Evolutionary conservation across 345 rosid genomes (phyloP).

Genomic region (Hypericum androsaemum): DNA sequence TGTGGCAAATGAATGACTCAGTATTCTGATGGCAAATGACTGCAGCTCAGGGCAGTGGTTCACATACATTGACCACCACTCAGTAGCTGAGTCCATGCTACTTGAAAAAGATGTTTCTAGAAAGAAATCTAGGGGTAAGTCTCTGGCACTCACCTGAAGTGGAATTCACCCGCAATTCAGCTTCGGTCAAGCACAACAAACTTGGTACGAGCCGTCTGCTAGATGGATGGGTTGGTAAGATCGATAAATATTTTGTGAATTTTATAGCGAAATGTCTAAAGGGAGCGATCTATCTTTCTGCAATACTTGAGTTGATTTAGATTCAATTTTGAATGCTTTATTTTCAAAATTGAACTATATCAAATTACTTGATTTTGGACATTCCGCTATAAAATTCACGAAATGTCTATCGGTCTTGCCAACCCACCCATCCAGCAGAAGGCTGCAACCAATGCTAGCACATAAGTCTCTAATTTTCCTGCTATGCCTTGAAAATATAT

Average conservation of each 20-base stretch:
- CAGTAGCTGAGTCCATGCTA: constrained; percentile 24
- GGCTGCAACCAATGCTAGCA: constrained; percentile 47
- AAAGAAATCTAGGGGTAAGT: not conserved
- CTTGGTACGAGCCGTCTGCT: constrained; percentile 24
- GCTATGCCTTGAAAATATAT: too few species aligned
- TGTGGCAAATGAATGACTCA: constrained; percentile 50
- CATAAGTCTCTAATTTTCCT: constrained; percentile 37
- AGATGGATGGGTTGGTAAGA: constrained; percentile 52
- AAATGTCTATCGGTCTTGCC: constrained; percentile 36
- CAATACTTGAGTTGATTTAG: constrained; percentile 21
- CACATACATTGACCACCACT: constrained; percentile 50
- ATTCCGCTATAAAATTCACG: constrained; percentile 43
- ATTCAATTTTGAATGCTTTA: constrained; percentile 5
- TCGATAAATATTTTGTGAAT: constrained; percentile 36
- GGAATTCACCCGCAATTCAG: constrained; percentile 7
- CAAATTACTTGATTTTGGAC: constrained; percentile 39
- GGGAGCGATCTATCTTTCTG: constrained; percentile 43
- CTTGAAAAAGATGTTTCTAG: not conserved
- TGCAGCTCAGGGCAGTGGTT: constrained; percentile 41
- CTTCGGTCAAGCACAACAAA: constrained; percentile 12
- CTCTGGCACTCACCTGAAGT: constrained; percentile 19
- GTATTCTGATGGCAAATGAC: constrained; percentile 33
- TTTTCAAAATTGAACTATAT: constrained; percentile 37
- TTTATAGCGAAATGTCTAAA: constrained; percentile 44
- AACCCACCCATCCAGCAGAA: constrained; percentile 60